These are phyloP conservation scores for Tephrocybe sp. DNA, from an alignment of 768 basidiomycete genomes.

Conservation along the genomic window DNA sequence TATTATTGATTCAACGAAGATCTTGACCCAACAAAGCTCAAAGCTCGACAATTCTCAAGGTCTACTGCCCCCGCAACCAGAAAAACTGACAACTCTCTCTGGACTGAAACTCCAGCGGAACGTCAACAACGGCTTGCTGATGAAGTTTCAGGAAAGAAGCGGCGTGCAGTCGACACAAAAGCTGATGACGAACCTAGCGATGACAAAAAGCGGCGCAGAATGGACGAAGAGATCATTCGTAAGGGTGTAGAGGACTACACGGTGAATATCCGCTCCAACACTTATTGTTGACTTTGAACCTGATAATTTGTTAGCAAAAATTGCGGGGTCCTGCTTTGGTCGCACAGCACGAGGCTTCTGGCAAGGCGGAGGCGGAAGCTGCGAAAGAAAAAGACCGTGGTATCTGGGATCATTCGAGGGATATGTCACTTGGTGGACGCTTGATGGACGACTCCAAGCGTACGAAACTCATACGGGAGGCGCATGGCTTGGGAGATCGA, in stretches of 20 bases:
- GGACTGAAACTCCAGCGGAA: slow-evolving; percentile 98
- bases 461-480: slow-evolving; percentile 75
- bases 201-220: slow-evolving; percentile 56
- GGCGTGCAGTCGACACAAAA: slow-evolving; percentile 61
- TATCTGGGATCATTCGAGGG: slow-evolving; percentile 92
- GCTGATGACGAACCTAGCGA: slow-evolving; percentile 40
- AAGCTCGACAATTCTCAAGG: slow-evolving; percentile 77
- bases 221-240: slow-evolving; percentile 68
- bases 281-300: neutral
- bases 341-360: slow-evolving; percentile 45
- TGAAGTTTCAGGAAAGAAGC: slow-evolving; percentile 90
- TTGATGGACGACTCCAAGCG: slow-evolving; percentile 89
- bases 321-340: slow-evolving; percentile 56
- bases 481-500: slow-evolving; percentile 76
- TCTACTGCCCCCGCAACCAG: slow-evolving; percentile 43
- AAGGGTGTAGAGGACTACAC: slow-evolving; percentile 80
- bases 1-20: slow-evolving; percentile 39
- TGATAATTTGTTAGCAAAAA: slow-evolving; percentile 33
- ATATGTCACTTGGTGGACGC: slow-evolving; percentile 86
- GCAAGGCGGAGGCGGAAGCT: slow-evolving; percentile 30
- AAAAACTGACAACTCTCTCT: slow-evolving; percentile 65
- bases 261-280: slow-evolving; percentile 37
- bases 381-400: slow-evolving; percentile 49
- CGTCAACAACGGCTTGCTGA: slow-evolving; percentile 89
- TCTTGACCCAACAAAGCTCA: slow-evolving; percentile 85